phyloP scores from a whole-genome alignment of 176 grass and related monocot species.

The Juncus effusus region DNA sequence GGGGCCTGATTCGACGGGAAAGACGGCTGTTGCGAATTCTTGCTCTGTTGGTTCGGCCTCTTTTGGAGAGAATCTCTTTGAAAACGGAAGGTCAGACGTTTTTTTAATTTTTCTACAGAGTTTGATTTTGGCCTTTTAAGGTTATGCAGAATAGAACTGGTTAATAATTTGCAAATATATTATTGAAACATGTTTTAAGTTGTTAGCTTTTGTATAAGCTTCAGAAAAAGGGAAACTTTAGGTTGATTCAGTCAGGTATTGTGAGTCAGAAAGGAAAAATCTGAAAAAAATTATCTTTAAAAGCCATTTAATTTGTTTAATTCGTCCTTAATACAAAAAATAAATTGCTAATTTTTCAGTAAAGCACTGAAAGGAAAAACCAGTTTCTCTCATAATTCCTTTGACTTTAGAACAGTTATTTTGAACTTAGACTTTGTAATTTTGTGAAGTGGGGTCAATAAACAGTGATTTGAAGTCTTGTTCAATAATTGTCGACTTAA shows the following conservation, averaged over 20 bases:
- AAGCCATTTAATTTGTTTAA: conserved; percentile 12
- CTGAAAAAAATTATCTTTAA: neutral
- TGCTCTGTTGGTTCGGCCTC: conserved; percentile 18
- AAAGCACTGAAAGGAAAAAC: conserved; percentile 7
- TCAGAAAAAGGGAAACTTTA: conserved; percentile 4
- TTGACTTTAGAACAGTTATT: conserved; percentile 21
- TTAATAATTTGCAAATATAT: neutral
- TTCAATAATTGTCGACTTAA: neutral
- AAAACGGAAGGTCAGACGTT: conserved; percentile 9
- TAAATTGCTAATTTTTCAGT: neutral
- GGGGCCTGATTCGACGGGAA: neutral
- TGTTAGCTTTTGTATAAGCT: neutral
- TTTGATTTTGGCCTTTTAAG: no score
- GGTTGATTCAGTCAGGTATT: conserved; percentile 3
- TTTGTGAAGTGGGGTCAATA: conserved; percentile 18
- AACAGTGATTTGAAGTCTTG: neutral
- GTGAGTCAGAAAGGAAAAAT: conserved; percentile 4
- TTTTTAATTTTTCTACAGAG: neutral
- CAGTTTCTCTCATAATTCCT: conserved; percentile 9
- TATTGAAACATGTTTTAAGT: conserved; percentile 10
- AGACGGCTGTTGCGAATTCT: conserved; percentile 13
- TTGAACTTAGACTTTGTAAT: conserved; percentile 13
- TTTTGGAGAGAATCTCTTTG: neutral
- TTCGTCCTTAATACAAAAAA: neutral
- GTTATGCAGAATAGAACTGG: neutral